These are phyloP conservation scores for Croton laevigatus DNA, from an alignment of 441 rosid species.

Conservation along the genomic window DNA sequence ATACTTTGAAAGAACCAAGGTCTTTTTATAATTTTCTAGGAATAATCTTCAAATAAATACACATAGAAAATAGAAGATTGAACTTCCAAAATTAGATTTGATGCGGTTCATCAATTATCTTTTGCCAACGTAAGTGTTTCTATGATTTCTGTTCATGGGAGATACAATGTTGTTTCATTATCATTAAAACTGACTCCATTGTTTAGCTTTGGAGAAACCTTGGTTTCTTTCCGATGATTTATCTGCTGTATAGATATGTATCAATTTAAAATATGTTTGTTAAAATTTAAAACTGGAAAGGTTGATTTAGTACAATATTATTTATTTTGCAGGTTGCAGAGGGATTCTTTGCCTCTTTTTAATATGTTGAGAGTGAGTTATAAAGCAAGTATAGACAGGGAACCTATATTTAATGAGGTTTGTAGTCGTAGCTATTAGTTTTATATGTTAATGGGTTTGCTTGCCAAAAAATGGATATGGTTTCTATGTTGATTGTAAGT, in stretches of 20 bases:
- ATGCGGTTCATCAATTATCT: conserved; percentile 60
- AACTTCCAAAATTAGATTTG: conserved; percentile 65
- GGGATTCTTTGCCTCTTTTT: conserved; percentile 95
- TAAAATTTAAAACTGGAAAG: background rate
- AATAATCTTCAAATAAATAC: no score
- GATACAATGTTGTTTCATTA: background rate
- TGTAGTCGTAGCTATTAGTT: background rate
- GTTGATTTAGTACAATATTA: background rate
- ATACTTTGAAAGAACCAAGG: no score
- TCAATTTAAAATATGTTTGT: background rate
- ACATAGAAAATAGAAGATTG: no score
- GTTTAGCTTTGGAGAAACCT: background rate
- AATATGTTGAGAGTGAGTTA: conserved; percentile 71
- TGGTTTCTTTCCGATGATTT: background rate
- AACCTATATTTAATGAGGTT: conserved; percentile 82
- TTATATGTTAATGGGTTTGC: background rate
- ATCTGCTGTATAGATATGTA: background rate
- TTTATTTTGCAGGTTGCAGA: conserved; percentile 59
- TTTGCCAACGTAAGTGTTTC: conserved; percentile 67
- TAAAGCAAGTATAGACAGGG: conserved; percentile 73
- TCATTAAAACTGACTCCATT: background rate
- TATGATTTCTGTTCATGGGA: conserved; percentile 4
- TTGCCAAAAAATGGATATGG: conserved; percentile 10
- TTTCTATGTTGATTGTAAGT: background rate
- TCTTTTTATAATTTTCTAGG: no score